Base-by-base conservation (phyloP, 495 filamentous ascomycete genomes). In the Chaetomium cochliodes region DNA sequence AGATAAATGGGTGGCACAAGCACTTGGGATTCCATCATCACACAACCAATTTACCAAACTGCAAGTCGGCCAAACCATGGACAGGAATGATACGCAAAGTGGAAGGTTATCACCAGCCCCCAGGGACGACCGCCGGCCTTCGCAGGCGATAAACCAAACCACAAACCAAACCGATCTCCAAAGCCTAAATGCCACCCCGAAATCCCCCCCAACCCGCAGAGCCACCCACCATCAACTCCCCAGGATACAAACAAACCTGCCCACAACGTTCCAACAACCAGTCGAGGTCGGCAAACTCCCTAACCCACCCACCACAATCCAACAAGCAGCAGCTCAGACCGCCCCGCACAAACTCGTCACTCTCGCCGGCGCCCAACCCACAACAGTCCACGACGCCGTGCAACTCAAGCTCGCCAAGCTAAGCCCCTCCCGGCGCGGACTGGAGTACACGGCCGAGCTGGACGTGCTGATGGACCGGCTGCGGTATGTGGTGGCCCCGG, bases 381-480 rank as follows among this genome's bases (percentile, higher is more conserved):
- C 11, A 3, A 26, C 50, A 52, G 25, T 28, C 25, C 18, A 54
- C n/a, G 28, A 37, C 3, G 28, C 26, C 5, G 26, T 53, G 13
- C 25, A 33, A 6, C 28, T 13, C 5, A 53, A 33, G 15, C 12
- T n/a, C 13, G 5, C 26, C 23, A 25, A 33, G 26, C 5, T 53
- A 2, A 15, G 26, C 26, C 25, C 15, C 12, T 30, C 26, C 2
- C 28, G 18, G 13, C 25, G 51, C 4, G 51, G 51, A 5, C 51
- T 25, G 5, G 51, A 33, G 5, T 53, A 26, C 26, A 53, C 51
- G 5, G 25, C 28, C 25, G 51, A 30, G 51, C 51, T 53, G 51
- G 52, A 33, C 52, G 52, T 37, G 16, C 26, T 54, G 15, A 33
- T 54, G 52, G 52, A 54, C 18, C 26, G n/a, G 28, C 52, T 54